These are phyloP conservation scores for Globisporangium abappressorium DNA, from an alignment of 352 stramenopile species.

Conservation along the genomic window DNA sequence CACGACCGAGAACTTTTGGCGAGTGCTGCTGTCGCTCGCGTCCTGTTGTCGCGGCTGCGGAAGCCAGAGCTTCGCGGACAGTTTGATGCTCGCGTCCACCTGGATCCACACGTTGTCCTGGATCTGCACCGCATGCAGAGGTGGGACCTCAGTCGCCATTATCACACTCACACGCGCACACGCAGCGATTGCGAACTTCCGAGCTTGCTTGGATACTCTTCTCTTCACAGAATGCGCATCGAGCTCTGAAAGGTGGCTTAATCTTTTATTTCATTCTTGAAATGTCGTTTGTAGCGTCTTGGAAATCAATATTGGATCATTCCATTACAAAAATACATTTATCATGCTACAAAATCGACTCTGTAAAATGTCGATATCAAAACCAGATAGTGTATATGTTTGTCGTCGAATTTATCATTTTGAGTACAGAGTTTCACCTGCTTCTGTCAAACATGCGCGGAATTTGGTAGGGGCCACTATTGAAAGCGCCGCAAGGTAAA, in stretches of 20 bases:
- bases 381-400: no score
- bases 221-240: no score
- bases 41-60: slow-evolving; percentile 12
- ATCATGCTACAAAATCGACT: no score
- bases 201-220: no score
- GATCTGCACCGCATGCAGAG: slow-evolving; percentile 23
- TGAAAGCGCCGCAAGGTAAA: neutral
- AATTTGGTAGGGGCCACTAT: neutral
- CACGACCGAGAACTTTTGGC: slow-evolving; percentile 29
- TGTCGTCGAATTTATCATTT: no score
- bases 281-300: no score
- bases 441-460: neutral
- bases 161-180: neutral
- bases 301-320: no score
- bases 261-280: no score
- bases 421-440: neutral
- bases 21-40: neutral
- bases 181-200: no score
- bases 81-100: slow-evolving; percentile 18
- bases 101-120: slow-evolving; percentile 45
- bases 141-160: neutral
- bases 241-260: no score
- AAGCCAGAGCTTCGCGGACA: slow-evolving; percentile 39
- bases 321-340: no score
- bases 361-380: no score